phyloP scores from a whole-genome alignment of 176 grass and related monocot species.

The Oryza meridionalis region DNA sequence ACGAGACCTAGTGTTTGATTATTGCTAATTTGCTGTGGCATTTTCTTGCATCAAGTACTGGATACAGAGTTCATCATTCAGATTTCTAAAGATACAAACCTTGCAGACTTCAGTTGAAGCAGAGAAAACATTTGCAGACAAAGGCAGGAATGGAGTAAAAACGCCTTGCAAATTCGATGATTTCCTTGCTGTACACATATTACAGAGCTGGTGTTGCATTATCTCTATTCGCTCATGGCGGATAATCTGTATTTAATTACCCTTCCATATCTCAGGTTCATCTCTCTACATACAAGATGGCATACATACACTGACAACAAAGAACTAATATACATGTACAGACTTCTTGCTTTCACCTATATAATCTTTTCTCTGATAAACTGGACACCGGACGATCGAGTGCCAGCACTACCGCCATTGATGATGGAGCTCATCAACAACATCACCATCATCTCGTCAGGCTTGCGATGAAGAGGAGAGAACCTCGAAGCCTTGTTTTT shows the following conservation, averaged over 20 bases:
- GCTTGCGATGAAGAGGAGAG: not conserved
- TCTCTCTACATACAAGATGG: slow-evolving; percentile 50
- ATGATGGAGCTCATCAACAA: slow-evolving; percentile 15
- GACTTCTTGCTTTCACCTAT: slow-evolving; percentile 33
- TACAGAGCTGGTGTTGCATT: slow-evolving; percentile 32
- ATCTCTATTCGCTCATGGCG: slow-evolving; percentile 34
- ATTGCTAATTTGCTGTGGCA: not conserved
- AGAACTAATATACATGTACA: slow-evolving; percentile 57
- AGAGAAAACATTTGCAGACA: not conserved
- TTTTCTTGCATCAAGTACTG: too few species aligned
- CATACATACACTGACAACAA: slow-evolving; percentile 50
- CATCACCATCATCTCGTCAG: not conserved
- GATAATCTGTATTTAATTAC: slow-evolving; percentile 57
- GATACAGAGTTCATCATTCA: not conserved
- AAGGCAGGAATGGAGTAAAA: slow-evolving; percentile 14
- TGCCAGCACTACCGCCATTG: slow-evolving; percentile 7
- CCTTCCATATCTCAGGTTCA: slow-evolving; percentile 41
- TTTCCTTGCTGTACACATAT: slow-evolving; percentile 49
- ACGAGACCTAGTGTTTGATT: not conserved
- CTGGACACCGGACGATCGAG: not conserved
- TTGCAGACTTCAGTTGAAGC: not conserved
- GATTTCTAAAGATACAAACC: not conserved
- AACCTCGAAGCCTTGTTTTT: not conserved
- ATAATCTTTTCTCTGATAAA: slow-evolving; percentile 2
- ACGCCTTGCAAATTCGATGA: slow-evolving; percentile 26